Evolutionary conservation across 2,329 filamentous ascomycete genomes (phyloP), one percentile per base, ranked within the genome.

Genomic region (Fusarium sp.): DNA sequence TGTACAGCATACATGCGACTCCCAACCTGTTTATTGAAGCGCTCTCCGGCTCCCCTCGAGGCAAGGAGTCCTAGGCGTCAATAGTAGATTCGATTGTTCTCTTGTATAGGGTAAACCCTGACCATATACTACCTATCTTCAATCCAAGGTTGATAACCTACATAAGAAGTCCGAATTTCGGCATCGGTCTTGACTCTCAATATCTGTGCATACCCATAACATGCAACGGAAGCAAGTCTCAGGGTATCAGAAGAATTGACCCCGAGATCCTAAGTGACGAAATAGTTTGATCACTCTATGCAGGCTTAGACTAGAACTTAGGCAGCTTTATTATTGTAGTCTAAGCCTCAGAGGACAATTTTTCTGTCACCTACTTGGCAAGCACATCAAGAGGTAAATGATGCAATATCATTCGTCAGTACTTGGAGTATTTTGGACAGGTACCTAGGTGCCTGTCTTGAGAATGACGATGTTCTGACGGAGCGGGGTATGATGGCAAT

Each of bases 321-420:
- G n/a, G n/a, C n/a, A n/a, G n/a, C n/a, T n/a, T n/a, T n/a, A n/a
- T n/a, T n/a, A n/a, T n/a, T n/a, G n/a, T n/a, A n/a, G n/a, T n/a
- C n/a, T n/a, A n/a, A n/a, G n/a, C n/a, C n/a, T n/a, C n/a, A n/a
- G n/a, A n/a, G n/a, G n/a, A n/a, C n/a, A n/a, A n/a, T n/a, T n/a
- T n/a, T n/a, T n/a, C n/a, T n/a, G n/a, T n/a, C n/a, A n/a, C n/a
- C n/a, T n/a, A n/a, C n/a, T n/a, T n/a, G n/a, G 46, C 51, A 47
- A 32, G 51, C 56, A 49, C 29, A 40, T 30, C 24, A 27, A n/a
- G 16, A 38, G 18, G 34, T 46, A 25, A 63, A 75, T 76, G 74
- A 76, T 75, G 74, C 67, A 75, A 74, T 72, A 22, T 64, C 29
- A 74, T 74, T 72, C 69, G 71, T 75, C 74, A 74, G 70, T 56